Evolutionary conservation across 2,329 filamentous ascomycete genomes (phyloP), one percentile per base, ranked within the genome.

Genomic region (Niveomyces coronatus): DNA sequence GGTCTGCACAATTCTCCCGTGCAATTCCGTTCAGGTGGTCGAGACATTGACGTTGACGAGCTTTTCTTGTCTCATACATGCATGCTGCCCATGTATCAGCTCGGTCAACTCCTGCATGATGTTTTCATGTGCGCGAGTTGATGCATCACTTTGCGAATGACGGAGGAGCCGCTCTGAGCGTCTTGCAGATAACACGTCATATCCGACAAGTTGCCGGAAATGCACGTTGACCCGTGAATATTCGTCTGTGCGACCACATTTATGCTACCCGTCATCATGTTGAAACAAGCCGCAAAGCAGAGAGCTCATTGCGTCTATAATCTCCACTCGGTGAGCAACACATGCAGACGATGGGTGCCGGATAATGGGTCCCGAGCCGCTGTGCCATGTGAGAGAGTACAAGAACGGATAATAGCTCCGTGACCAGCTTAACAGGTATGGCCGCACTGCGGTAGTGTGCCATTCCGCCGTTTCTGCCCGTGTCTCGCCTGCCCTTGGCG

Each of bases 11-110:
- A 15, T n/a, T 30, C 18, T 23, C 38, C 19, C 26, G 30, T 30
- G 20, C 37, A 36, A 33, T 31, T 41, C 36, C 33, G 14, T 41
- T 39, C n/a, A n/a, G n/a, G n/a, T n/a, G n/a, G n/a, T n/a, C n/a
- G n/a, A n/a, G n/a, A n/a, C n/a, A n/a, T n/a, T n/a, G n/a, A n/a
- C n/a, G n/a, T n/a, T n/a, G n/a, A n/a, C n/a, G n/a, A n/a, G n/a
- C n/a, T n/a, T n/a, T 24, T 24, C 7, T 11, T 24, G 22, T 11
- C 22, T 24, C 7, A 24, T 24, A 24, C 22, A 24, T 24, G 22
- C 7, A 7, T 24, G 7, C 11, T 24, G 22, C 22, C 22, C 22
- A 24, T 7, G 22, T 24, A 24, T 24, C 22, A 7, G 11, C 22
- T 24, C 22, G 22, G 22, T 24, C 7, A 24, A 11, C 7, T 7